These are phyloP conservation scores for Sophora flavescens DNA, from an alignment of 306 rosid species.

Conservation along the genomic window DNA sequence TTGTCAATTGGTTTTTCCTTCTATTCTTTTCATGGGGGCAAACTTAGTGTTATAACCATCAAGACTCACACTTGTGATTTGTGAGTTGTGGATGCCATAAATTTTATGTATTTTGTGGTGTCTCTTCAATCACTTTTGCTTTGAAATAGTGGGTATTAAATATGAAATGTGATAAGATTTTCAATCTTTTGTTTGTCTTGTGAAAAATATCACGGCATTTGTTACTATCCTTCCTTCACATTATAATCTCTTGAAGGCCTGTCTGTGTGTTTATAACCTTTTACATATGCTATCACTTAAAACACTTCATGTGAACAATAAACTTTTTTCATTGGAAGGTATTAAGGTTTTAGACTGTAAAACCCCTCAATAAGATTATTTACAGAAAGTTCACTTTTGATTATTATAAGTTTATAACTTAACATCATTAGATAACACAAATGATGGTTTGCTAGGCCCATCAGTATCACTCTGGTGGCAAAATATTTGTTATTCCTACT, in stretches of 20 bases:
- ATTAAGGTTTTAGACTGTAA: constrained; percentile 13
- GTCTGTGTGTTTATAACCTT: constrained; percentile 14
- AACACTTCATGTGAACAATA: constrained; percentile 13
- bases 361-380: constrained; percentile 22
- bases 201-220: background rate
- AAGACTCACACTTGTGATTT: background rate
- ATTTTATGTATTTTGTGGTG: constrained; percentile 1
- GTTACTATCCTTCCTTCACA: constrained; percentile 8
- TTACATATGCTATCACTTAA: background rate
- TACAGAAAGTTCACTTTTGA: background rate
- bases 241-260: constrained; percentile 5
- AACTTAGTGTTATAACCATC: background rate
- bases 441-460: constrained; percentile 6
- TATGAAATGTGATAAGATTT: background rate
- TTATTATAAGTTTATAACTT: constrained; percentile 15
- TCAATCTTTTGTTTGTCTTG: background rate
- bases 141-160: background rate
- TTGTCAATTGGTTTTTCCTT: background rate
- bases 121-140: constrained; percentile 26
- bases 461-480: constrained; percentile 10
- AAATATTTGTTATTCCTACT: constrained; percentile 12
- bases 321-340: background rate
- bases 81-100: background rate
- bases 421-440: constrained; percentile 6
- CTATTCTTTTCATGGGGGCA: background rate